Percentiles rank a stretch among this genome's conserved stretches.
Evolutionary conservation across 2,329 filamentous ascomycete species (phyloP).

Genomic region (Colletotrichum neosansevieriae): DNA sequence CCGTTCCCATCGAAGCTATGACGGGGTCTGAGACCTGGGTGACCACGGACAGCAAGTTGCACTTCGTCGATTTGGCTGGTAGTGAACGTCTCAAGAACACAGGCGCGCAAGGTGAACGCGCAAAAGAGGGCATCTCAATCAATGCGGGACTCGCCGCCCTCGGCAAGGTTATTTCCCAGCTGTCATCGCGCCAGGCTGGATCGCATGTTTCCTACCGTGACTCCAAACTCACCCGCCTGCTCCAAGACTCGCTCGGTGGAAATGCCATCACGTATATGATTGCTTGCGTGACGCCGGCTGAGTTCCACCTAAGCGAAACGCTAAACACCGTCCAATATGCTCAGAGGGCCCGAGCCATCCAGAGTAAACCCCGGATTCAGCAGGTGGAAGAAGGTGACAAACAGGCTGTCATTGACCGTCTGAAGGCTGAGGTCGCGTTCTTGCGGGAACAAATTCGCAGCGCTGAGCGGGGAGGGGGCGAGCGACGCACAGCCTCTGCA

Average conservation of each 20-base stretch:
- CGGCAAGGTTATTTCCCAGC: conserved; percentile 97
- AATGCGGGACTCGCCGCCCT: conserved; percentile 95
- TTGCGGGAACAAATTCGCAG: conserved; percentile 92
- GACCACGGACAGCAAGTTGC: conserved; percentile 96
- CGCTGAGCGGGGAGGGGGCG: conserved; percentile 73
- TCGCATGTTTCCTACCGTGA: conserved; percentile 98
- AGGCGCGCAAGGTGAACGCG: conserved; percentile 91
- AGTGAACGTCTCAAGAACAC: conserved; percentile 98
- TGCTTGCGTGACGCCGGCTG: conserved; percentile 94
- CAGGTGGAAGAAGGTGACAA: conserved; percentile 94
- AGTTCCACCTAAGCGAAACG: conserved; percentile 97
- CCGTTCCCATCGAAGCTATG: conserved; percentile 86
- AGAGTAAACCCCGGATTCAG: conserved; percentile 97
- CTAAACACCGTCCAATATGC: conserved; percentile 98
- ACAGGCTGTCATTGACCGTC: conserved; percentile 89
- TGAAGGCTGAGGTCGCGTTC: conserved; percentile 94
- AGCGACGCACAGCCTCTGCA: conserved; percentile 63
- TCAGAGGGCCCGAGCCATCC: conserved; percentile 93
- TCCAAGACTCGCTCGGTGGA: conserved; percentile 96
- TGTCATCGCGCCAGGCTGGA: conserved; percentile 88
- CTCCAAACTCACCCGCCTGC: conserved; percentile 92
- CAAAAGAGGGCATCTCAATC: conserved; percentile 97
- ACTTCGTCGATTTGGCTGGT: conserved; percentile 97
- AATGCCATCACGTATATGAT: conserved; percentile 99
- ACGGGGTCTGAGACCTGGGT: conserved; percentile 76